A percentile compares a stretch with the other conserved stretches of the same genome.
phyloP scores from a whole-genome alignment of 2,329 filamentous ascomycete genomes.

The Xylariaceae sp. region DNA sequence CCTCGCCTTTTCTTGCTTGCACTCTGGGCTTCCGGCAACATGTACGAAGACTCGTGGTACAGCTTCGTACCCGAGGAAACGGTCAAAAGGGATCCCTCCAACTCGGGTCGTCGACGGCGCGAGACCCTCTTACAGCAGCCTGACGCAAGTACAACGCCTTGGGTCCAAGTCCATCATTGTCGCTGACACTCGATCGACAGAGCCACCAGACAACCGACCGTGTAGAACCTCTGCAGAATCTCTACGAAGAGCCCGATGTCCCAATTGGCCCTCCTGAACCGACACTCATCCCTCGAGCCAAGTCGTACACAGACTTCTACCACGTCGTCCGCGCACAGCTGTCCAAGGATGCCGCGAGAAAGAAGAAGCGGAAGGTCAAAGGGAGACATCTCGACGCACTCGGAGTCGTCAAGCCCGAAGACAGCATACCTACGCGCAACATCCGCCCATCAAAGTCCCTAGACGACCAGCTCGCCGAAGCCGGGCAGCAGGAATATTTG shows the following conservation, averaged over 20 bases:
- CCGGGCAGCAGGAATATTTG: slow-evolving; percentile 82
- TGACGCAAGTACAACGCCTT: slow-evolving; percentile 45
- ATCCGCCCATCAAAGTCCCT: slow-evolving; percentile 49
- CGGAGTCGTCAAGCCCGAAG: slow-evolving; percentile 33
- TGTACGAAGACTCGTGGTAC: slow-evolving; percentile 86
- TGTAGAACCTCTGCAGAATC: slow-evolving; percentile 53
- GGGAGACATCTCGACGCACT: slow-evolving; percentile 50
- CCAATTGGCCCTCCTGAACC: slow-evolving; percentile 62
- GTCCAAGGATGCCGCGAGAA: slow-evolving; percentile 46
- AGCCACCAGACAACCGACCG: slow-evolving; percentile 52
- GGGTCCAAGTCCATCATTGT: slow-evolving; percentile 14
- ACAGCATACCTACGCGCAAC: slow-evolving; percentile 16
- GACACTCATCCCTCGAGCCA: slow-evolving; percentile 61
- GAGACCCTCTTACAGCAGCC: slow-evolving; percentile 67
- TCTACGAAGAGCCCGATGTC: slow-evolving; percentile 54
- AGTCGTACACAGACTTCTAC: slow-evolving; percentile 77
- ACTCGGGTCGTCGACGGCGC: slow-evolving; percentile 58
- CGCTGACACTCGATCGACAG: slow-evolving; percentile 29
- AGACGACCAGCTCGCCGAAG: slow-evolving; percentile 67
- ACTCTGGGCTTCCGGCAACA: slow-evolving; percentile 32
- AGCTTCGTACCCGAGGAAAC: slow-evolving; percentile 65
- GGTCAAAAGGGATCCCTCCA: slow-evolving; percentile 45
- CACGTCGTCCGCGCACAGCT: slow-evolving; percentile 56
- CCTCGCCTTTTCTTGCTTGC: not conserved
- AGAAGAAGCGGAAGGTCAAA: slow-evolving; percentile 38